phyloP scores from a whole-genome alignment of 768 basidiomycete species.

The Pisolithus tinctorius region DNA sequence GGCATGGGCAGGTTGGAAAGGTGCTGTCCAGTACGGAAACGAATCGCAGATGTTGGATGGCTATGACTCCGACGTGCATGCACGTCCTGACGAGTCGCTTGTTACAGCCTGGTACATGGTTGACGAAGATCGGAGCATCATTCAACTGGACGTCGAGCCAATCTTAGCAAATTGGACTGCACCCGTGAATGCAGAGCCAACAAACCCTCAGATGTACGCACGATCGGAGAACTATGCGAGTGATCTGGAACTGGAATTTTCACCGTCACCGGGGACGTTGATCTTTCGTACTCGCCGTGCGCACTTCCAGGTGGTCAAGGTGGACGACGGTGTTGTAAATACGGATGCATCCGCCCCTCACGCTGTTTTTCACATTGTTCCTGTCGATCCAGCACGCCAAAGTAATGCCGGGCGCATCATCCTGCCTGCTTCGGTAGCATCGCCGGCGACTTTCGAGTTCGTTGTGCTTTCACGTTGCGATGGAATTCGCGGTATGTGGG shows the following conservation, averaged over 20 bases:
- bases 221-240: background rate
- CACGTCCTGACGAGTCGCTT: constrained; percentile 12
- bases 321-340: constrained; percentile 31
- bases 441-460: background rate
- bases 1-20: constrained; percentile 22
- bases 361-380: background rate
- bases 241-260: background rate
- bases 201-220: constrained; percentile 1
- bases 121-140: constrained; percentile 3
- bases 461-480: background rate
- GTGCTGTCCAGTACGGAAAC: constrained; percentile 10
- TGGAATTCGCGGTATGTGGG: background rate
- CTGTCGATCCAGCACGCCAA: background rate
- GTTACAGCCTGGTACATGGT: constrained; percentile 14
- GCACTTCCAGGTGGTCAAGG: constrained; percentile 5
- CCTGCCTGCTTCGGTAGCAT: background rate
- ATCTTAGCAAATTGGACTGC: background rate
- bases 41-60: background rate
- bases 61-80: background rate
- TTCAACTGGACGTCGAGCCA: constrained; percentile 7
- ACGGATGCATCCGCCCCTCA: background rate
- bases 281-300: constrained; percentile 16
- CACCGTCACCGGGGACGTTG: constrained; percentile 13
- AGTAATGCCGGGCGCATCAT: background rate
- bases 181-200: background rate